phyloP scores from a whole-genome alignment of 495 filamentous ascomycete species.

The Penicillium silybi region DNA sequence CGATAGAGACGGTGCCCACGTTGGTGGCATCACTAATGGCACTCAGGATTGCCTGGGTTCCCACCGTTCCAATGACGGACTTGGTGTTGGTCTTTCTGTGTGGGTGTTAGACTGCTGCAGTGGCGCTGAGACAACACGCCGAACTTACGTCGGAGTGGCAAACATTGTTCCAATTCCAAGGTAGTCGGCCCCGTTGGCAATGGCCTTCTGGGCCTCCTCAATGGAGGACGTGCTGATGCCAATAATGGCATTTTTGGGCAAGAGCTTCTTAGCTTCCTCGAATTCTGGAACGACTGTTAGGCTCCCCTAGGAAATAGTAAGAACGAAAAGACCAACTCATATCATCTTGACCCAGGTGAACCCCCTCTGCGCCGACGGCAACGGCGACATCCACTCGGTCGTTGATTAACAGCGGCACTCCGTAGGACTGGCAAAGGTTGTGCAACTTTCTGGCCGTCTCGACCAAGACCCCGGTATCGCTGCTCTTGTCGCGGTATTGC shows the following conservation, averaged over 20 bases:
- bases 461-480: slow-evolving; percentile 70
- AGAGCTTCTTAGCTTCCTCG: slow-evolving; percentile 60
- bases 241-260: slow-evolving; percentile 68
- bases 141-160: slow-evolving; percentile 69
- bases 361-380: slow-evolving; percentile 80
- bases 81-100: slow-evolving; percentile 65
- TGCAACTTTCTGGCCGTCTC: slow-evolving; percentile 68
- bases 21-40: slow-evolving; percentile 42
- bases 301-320: background rate
- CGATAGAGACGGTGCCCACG: slow-evolving; percentile 73
- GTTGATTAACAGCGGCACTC: slow-evolving; percentile 86
- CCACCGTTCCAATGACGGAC: slow-evolving; percentile 75
- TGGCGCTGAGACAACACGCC: background rate
- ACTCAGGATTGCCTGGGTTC: slow-evolving; percentile 64
- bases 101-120: slow-evolving; percentile 5
- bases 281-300: slow-evolving; percentile 23
- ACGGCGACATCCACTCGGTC: slow-evolving; percentile 92
- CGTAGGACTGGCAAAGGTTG: slow-evolving; percentile 58
- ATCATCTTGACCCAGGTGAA: slow-evolving; percentile 95
- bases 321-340: slow-evolving; percentile 54
- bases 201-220: slow-evolving; percentile 63
- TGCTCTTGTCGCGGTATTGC: slow-evolving; percentile 86
- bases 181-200: slow-evolving; percentile 74
- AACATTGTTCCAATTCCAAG: slow-evolving; percentile 85
- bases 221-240: slow-evolving; percentile 69